These are phyloP conservation scores for Prunella vulgaris DNA, from an alignment of 257 asterid species.

Conservation along the genomic window DNA sequence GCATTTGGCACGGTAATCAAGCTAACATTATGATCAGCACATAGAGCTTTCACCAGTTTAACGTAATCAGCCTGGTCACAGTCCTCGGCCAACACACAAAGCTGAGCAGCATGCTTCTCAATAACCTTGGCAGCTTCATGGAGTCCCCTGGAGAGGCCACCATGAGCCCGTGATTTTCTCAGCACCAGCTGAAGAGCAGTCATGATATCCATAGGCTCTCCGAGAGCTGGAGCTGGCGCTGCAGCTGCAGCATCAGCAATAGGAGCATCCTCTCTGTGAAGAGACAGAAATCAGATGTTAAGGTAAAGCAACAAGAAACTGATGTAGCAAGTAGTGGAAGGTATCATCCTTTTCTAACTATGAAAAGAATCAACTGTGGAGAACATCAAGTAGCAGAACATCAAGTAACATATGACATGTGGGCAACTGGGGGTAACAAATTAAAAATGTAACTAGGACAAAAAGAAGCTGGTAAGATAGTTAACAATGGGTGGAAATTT, in stretches of 20 bases:
- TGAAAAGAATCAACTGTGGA: neutral
- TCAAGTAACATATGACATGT: neutral
- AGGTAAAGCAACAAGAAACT: neutral
- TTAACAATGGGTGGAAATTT: too few species aligned
- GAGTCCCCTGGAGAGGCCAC: constrained; percentile 63
- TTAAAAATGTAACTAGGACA: neutral
- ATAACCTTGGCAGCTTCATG: constrained; percentile 65
- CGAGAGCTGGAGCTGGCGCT: constrained; percentile 44
- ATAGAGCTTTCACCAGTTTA: constrained; percentile 64
- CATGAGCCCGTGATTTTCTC: constrained; percentile 63
- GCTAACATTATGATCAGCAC: constrained; percentile 69
- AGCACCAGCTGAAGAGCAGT: constrained; percentile 58
- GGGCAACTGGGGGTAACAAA: neutral
- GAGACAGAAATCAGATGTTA: neutral
- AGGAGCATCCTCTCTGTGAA: constrained; percentile 39
- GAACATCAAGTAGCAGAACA: neutral
- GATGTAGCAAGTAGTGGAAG: neutral
- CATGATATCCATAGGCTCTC: constrained; percentile 64
- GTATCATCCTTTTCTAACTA: neutral
- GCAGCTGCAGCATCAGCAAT: constrained; percentile 34
- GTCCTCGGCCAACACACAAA: constrained; percentile 70
- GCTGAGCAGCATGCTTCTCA: constrained; percentile 69
- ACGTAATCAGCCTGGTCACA: constrained; percentile 64
- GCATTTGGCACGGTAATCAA: constrained; percentile 63
- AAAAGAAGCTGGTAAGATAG: too few species aligned